Conservation (phyloP, 148 eudicot genomes). For the Fagopyrum tataricum region DNA sequence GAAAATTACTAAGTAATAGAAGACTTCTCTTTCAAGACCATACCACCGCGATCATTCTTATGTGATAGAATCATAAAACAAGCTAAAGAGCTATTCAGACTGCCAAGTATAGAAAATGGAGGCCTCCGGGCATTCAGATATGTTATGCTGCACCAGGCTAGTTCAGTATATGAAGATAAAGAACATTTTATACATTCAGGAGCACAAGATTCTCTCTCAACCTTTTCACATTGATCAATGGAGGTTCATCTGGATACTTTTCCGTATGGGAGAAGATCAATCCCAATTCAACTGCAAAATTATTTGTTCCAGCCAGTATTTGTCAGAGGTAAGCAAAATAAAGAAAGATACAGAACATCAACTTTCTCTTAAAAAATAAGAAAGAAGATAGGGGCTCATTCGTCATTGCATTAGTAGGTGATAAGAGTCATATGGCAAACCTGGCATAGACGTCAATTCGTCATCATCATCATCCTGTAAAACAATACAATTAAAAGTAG, state of each 20-base stretch:
- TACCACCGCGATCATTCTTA: neutral
- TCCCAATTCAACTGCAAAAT: constrained; percentile 71
- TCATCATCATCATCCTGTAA: constrained; percentile 75
- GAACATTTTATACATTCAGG: neutral
- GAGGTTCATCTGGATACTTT: constrained; percentile 96
- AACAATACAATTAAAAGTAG: constrained; percentile 9
- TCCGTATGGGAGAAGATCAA: constrained; percentile 93
- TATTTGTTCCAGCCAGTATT: neutral
- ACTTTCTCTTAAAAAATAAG: neutral
- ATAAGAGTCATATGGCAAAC: constrained; percentile 19
- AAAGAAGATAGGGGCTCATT: neutral
- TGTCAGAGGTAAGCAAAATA: neutral
- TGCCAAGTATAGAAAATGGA: neutral
- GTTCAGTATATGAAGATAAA: neutral
- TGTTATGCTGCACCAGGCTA: neutral
- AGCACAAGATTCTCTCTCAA: constrained; percentile 17
- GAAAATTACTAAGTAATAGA: neutral
- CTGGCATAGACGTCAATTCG: constrained; percentile 47
- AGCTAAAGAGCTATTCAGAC: neutral
- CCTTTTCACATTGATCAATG: constrained; percentile 80
- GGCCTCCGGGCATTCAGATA: neutral
- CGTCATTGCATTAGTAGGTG: neutral
- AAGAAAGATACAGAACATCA: neutral
- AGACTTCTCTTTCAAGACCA: neutral
- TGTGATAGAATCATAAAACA: neutral